These are phyloP conservation scores for Diospyros kaki DNA, from an alignment of 148 eudicot genomes.

Conservation along the genomic window DNA sequence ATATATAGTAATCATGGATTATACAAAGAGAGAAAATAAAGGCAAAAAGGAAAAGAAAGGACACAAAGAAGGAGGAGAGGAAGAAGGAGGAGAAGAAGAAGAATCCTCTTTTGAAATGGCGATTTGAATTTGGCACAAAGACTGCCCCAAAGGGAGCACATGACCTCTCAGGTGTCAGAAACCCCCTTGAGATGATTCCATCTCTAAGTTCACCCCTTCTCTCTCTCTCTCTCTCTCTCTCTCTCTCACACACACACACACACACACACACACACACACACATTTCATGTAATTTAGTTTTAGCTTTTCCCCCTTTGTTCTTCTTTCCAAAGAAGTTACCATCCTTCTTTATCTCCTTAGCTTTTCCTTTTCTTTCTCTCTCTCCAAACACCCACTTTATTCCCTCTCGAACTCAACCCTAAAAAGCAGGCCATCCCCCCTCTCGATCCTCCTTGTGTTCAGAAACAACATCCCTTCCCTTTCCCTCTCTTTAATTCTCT, in stretches of 20 bases:
- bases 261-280: slow-evolving; percentile 5
- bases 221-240: too few relatives aligned
- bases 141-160: slow-evolving; percentile 30
- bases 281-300: slow-evolving; percentile 16
- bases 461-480: slow-evolving; percentile 43
- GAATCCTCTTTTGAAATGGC: slow-evolving; percentile 49
- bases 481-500: slow-evolving; percentile 13
- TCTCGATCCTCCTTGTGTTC: slow-evolving; percentile 74
- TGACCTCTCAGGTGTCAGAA: slow-evolving; percentile 30
- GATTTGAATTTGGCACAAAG: slow-evolving; percentile 41
- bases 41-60: background rate
- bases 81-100: slow-evolving; percentile 22
- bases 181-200: slow-evolving; percentile 11
- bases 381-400: slow-evolving; percentile 63
- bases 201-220: slow-evolving; percentile 9
- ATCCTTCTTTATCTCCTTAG: slow-evolving; percentile 27
- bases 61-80: slow-evolving; percentile 10
- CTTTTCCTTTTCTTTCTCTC: slow-evolving; percentile 21
- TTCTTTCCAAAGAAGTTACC: slow-evolving; percentile 65
- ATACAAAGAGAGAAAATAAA: slow-evolving; percentile 9
- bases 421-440: slow-evolving; percentile 42
- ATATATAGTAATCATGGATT: background rate
- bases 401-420: slow-evolving; percentile 63
- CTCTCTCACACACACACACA: slow-evolving; percentile 13
- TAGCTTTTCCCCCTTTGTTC: slow-evolving; percentile 44